These are phyloP conservation scores for Puccinia triticina DNA, from an alignment of 1,284 basidiomycete species.

Conservation along the genomic window DNA sequence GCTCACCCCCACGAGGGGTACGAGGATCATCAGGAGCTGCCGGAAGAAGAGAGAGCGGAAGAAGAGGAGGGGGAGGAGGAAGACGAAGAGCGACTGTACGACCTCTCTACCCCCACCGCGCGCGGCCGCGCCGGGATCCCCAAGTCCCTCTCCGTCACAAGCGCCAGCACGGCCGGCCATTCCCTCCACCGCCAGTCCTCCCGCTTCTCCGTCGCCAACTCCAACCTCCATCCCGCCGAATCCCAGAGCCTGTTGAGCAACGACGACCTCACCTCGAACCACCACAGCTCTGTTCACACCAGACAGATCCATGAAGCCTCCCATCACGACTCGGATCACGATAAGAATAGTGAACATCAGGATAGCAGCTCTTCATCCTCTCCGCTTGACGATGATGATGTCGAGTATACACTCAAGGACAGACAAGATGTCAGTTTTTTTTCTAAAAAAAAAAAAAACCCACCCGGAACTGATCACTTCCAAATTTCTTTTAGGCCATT, in stretches of 20 bases:
- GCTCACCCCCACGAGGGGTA: not conserved
- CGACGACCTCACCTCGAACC: conserved; percentile 5
- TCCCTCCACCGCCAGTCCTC: conserved; percentile 10
- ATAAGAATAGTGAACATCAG: conserved; percentile 6
- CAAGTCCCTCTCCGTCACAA: conserved; percentile 52
- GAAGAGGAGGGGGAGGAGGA: conserved; percentile 44
- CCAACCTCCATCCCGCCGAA: conserved; percentile 5
- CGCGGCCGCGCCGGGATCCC: conserved; percentile 54
- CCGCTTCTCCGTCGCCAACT: not conserved
- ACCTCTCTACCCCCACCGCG: conserved; percentile 52
- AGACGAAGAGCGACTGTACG: conserved; percentile 55
- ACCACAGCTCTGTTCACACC: conserved; percentile 5
- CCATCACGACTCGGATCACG: not conserved
- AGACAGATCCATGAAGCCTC: not conserved
- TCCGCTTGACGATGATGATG: conserved; percentile 67
- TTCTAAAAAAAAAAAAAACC: too few relatives aligned
- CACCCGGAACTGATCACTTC: too few relatives aligned
- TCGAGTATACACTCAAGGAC: conserved; percentile 87
- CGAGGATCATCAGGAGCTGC: not conserved
- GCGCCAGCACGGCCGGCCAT: conserved; percentile 48
- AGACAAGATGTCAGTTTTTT: conserved; percentile 76
- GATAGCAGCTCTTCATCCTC: conserved; percentile 5
- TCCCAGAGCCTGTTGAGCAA: not conserved
- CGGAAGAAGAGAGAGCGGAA: conserved; percentile 29
- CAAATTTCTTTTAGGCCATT: conserved; percentile 59